A percentile compares a stretch with the other conserved stretches of the same genome.
These are phyloP conservation scores for Hordeum marinum DNA, from an alignment of 176 grass and related monocot genomes.

Conservation along the genomic window DNA sequence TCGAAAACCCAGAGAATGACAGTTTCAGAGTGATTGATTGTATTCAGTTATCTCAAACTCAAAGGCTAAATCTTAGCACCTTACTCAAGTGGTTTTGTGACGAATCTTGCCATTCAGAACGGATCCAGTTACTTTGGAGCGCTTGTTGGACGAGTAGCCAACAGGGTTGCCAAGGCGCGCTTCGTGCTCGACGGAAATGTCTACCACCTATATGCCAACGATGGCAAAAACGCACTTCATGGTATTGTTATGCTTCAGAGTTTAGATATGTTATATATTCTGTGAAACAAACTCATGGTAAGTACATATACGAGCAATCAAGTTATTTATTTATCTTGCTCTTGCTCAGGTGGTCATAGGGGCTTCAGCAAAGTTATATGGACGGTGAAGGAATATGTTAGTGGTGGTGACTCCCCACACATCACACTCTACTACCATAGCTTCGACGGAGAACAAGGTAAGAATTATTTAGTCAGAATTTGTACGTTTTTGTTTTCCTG, in stretches of 20 bases:
- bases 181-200: slow-evolving; percentile 62
- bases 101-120: slow-evolving; percentile 36
- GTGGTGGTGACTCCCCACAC: slow-evolving; percentile 55
- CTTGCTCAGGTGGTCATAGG: slow-evolving; percentile 61
- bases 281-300: background rate
- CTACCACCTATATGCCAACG: slow-evolving; percentile 51
- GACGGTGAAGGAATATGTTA: slow-evolving; percentile 65
- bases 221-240: slow-evolving; percentile 79
- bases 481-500: background rate
- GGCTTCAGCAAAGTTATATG: slow-evolving; percentile 80
- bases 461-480: background rate
- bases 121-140: slow-evolving; percentile 70
- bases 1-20: background rate
- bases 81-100: background rate
- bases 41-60: background rate
- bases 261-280: background rate
- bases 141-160: slow-evolving; percentile 81
- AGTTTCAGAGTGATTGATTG: background rate
- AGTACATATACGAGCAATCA: background rate
- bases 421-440: slow-evolving; percentile 86
- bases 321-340: background rate
- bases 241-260: slow-evolving; percentile 30
- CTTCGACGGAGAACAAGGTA: slow-evolving; percentile 95
- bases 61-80: background rate
- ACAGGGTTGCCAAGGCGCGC: slow-evolving; percentile 55